Base-by-base conservation (phyloP, 192 early-diverging fungal species). In the Phycomyces blakesleeanus region DNA sequence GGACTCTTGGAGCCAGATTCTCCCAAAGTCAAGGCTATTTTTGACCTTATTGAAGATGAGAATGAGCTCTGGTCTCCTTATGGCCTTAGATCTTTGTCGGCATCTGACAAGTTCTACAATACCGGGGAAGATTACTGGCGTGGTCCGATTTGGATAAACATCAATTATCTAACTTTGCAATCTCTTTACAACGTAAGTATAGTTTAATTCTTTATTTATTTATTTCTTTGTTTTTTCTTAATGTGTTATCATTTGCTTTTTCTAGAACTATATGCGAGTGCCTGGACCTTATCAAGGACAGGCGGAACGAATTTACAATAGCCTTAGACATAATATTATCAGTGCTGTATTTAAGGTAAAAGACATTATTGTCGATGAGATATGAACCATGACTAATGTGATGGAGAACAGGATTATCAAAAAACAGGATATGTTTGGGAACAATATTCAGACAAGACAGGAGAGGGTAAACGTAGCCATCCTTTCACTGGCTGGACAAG, bases 401-500 rank as follows among this genome's bases (percentile, higher is more conserved):
- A 5, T 34, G 29, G 15, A 11, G 11, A 42, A 34, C 66, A 88
- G 71, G 81, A 91, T 61, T 98, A 93, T 71, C 59, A 79, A 49
- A 59, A 78, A 15, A 90, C 91, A 2, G 89, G 91, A 14, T 95
- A 86, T 74, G 85, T 91, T 29, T 95, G 93, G 93, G 93, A 98
- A 75, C 92, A 98, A 73, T 98, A 95, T 73, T 87, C 85, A 8
- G 81, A 85, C 5, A 72, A 75, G 49, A 84, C 81, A 29, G 95
- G 95, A 26, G 54, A 79, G 37, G 92, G 93, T 0, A 73, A 82
- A 62, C 79, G 91, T 50, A 91, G 90, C 55, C 95, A 94, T 80
- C 95, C 95, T 44, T 98, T 98, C 64, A 96, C 93, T 14, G 95
- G 95, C 7, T 98, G 95, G 95, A 95, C 91, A 0, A 78, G 90